Percentiles rank a stretch among this genome's conserved stretches.
Conservation (phyloP, 495 filamentous ascomycete genomes). For the Bombardia bombarda region DNA sequence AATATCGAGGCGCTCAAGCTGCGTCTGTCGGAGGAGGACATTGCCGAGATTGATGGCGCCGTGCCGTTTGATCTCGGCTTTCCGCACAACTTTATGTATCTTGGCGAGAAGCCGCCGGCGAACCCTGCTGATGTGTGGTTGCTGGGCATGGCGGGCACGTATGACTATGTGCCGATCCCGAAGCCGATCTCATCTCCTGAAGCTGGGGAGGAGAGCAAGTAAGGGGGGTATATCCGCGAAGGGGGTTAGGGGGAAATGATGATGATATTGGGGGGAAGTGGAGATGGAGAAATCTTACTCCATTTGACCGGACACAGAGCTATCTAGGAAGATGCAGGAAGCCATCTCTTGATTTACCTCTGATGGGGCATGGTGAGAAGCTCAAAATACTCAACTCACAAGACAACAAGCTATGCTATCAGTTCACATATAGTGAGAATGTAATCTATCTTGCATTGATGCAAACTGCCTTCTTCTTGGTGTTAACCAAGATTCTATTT, state of each 20-base stretch:
- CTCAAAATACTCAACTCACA: too few relatives aligned
- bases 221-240: background rate
- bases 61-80: conserved; percentile 57
- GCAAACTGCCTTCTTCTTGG: background rate
- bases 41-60: conserved; percentile 56
- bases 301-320: too few relatives aligned
- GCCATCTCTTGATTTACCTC: too few relatives aligned
- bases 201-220: conserved; percentile 20
- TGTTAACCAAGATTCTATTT: background rate
- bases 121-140: conserved; percentile 37
- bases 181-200: conserved; percentile 26
- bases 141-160: conserved; percentile 32
- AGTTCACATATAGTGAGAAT: background rate
- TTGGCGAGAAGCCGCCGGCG: conserved; percentile 24
- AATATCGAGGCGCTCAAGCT: conserved; percentile 60
- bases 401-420: background rate
- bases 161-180: conserved; percentile 34
- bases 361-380: too few relatives aligned
- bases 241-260: too few relatives aligned
- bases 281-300: too few relatives aligned
- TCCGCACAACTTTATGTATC: conserved; percentile 47
- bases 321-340: too few relatives aligned
- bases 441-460: background rate
- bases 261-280: too few relatives aligned
- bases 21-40: conserved; percentile 49